Evolutionary conservation across 352 stramenopile genomes (phyloP).

Genomic region (Thraustochytrium striatum): DNA sequence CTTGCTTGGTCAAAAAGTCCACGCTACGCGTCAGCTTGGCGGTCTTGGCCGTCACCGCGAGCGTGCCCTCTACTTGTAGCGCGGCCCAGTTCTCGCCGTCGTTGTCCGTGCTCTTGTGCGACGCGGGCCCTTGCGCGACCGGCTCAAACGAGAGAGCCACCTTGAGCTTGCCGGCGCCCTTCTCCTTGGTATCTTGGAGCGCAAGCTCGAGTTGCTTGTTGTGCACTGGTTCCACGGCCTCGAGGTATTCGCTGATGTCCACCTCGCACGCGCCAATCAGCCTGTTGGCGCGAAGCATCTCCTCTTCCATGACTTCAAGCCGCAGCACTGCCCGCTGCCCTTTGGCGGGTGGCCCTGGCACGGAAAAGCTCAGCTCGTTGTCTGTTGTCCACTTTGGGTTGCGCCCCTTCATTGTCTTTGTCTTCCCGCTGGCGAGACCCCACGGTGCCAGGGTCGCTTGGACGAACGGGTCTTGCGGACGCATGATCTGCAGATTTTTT

Average conservation of each 20-base stretch:
- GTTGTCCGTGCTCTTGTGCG: background rate
- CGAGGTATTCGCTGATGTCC: background rate
- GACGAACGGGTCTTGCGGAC: slow-evolving; percentile 17
- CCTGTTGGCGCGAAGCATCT: background rate
- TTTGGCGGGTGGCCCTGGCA: background rate
- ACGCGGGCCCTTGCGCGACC: background rate
- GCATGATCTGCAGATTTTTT: slow-evolving; percentile 15
- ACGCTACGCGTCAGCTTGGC: background rate
- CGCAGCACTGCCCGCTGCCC: background rate
- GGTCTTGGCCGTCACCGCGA: background rate
- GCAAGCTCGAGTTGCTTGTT: background rate
- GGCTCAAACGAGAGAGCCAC: background rate
- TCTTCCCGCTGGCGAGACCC: background rate
- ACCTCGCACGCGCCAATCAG: background rate
- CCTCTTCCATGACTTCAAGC: slow-evolving; percentile 9
- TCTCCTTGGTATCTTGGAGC: background rate
- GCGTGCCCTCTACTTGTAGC: background rate
- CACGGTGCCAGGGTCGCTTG: background rate
- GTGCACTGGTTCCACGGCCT: background rate
- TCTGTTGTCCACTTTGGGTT: slow-evolving; percentile 16
- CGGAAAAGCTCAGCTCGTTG: background rate
- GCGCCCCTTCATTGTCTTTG: slow-evolving; percentile 1
- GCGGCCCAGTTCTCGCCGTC: background rate
- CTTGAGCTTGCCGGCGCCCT: background rate
- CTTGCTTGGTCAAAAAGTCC: slow-evolving; percentile 21